A percentile compares a stretch with the other conserved stretches of the same genome.
Conservation (phyloP, 148 eudicot genomes). For the Talinum fruticosum region DNA sequence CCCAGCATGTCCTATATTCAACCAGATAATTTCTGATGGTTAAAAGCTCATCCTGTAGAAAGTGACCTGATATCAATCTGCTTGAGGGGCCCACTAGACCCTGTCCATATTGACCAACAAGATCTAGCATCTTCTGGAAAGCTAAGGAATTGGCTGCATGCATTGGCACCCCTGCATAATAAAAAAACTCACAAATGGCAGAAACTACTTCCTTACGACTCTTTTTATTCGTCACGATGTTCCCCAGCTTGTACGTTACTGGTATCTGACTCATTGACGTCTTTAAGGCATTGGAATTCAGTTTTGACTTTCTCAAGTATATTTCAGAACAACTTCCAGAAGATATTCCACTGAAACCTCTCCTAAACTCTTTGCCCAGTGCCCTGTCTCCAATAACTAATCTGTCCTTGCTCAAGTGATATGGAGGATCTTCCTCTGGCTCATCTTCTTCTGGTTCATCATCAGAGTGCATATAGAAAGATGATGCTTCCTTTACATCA, state of each 20-base stretch:
- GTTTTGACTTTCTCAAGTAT: conserved; percentile 47
- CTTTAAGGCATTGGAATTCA: conserved; percentile 38
- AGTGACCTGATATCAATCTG: conserved; percentile 59
- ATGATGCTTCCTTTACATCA: conserved; percentile 57
- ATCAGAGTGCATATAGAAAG: conserved; percentile 67
- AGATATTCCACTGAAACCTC: conserved; percentile 42
- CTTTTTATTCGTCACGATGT: conserved; percentile 38
- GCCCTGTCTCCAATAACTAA: conserved; percentile 43
- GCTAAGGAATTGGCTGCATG: conserved; percentile 69
- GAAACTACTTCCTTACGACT: conserved; percentile 71
- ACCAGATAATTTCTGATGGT: conserved; percentile 57
- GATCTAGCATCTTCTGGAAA: conserved; percentile 85
- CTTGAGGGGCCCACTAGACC: conserved; percentile 71
- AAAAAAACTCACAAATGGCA: conserved; percentile 83
- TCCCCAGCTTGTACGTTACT: conserved; percentile 41
- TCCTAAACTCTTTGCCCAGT: conserved; percentile 44
- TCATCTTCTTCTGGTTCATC: conserved; percentile 79
- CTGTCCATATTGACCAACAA: conserved; percentile 81
- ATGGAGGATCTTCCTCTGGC: conserved; percentile 51
- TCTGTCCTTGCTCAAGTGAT: conserved; percentile 44
- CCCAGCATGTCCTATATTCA: conserved; percentile 86
- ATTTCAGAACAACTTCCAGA: conserved; percentile 55
- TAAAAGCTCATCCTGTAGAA: conserved; percentile 68
- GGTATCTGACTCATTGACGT: conserved; percentile 47
- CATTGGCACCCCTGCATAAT: conserved; percentile 78